phyloP scores from a whole-genome alignment of 1,284 basidiomycete genomes.

The Neolentinus lepideus region DNA sequence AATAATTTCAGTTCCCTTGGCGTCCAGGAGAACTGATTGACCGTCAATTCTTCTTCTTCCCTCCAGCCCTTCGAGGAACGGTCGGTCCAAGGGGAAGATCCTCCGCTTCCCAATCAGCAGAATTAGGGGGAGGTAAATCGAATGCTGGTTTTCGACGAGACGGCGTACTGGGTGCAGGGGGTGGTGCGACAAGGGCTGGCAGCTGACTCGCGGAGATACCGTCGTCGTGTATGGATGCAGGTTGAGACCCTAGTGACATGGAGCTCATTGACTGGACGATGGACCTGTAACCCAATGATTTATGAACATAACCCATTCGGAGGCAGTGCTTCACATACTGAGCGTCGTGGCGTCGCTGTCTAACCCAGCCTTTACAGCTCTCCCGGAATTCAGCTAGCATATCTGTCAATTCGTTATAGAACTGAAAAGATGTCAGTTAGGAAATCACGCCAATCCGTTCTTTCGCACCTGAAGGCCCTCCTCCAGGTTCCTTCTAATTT shows the following conservation, averaged over 20 bases:
- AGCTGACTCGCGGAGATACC: neutral
- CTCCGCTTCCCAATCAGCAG: slow-evolving; percentile 39
- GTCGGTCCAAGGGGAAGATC: slow-evolving; percentile 14
- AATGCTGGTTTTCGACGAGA: slow-evolving; percentile 6
- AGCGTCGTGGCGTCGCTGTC: slow-evolving; percentile 61
- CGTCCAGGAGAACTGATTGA: no score
- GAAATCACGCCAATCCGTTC: neutral
- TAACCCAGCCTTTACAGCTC: slow-evolving; percentile 68
- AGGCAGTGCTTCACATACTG: slow-evolving; percentile 17
- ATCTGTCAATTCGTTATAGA: slow-evolving; percentile 76
- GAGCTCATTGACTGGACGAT: neutral
- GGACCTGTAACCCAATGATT: neutral
- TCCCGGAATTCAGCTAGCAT: slow-evolving; percentile 73
- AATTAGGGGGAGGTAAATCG: slow-evolving; percentile 38
- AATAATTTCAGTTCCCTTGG: no score
- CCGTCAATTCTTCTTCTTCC: slow-evolving; percentile 10
- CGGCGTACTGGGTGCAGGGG: neutral
- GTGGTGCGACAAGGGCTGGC: neutral
- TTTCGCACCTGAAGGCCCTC: slow-evolving; percentile 76
- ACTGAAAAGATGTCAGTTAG: slow-evolving; percentile 35
- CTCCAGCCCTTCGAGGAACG: slow-evolving; percentile 12
- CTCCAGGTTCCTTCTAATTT: slow-evolving; percentile 79
- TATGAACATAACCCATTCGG: no score
- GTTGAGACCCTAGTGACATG: neutral
- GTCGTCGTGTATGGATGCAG: neutral